Evolutionary conservation across 352 stramenopile species (phyloP).

Genomic region (Lagenidium giganteum): DNA sequence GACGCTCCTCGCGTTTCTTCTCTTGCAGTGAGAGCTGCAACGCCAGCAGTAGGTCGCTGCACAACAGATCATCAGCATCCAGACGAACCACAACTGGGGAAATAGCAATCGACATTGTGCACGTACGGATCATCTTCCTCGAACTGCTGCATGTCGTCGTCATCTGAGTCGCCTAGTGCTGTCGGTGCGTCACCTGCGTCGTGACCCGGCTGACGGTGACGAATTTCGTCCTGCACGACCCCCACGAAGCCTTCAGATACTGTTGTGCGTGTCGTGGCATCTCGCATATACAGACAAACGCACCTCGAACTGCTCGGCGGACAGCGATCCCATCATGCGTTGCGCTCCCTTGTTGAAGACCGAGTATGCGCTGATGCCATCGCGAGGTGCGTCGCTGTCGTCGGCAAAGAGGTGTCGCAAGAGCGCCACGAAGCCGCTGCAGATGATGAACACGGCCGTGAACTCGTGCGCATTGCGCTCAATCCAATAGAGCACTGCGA

Average conservation of each 20-base stretch:
- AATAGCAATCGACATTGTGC: too few relatives aligned
- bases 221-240: conserved; percentile 62
- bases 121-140: conserved; percentile 53
- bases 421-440: conserved; percentile 40
- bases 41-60: conserved; percentile 46
- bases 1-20: conserved; percentile 55
- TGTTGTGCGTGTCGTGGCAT: background rate
- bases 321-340: conserved; percentile 75
- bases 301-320: conserved; percentile 82
- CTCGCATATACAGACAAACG: background rate
- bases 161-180: conserved; percentile 4
- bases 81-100: background rate
- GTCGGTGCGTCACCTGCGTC: conserved; percentile 8
- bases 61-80: background rate
- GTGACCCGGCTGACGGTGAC: conserved; percentile 30
- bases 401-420: conserved; percentile 28
- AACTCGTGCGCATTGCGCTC: conserved; percentile 48
- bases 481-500: conserved; percentile 35
- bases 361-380: conserved; percentile 71
- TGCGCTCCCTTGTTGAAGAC: conserved; percentile 72
- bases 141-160: conserved; percentile 11
- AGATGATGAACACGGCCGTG: conserved; percentile 50
- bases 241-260: too few relatives aligned
- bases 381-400: conserved; percentile 1
- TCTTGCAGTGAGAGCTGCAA: conserved; percentile 57